Evolutionary conservation across 208 protist genomes (phyloP), one percentile per base, ranked within the genome.

Genomic region (Trypanosoma rangeli): DNA sequence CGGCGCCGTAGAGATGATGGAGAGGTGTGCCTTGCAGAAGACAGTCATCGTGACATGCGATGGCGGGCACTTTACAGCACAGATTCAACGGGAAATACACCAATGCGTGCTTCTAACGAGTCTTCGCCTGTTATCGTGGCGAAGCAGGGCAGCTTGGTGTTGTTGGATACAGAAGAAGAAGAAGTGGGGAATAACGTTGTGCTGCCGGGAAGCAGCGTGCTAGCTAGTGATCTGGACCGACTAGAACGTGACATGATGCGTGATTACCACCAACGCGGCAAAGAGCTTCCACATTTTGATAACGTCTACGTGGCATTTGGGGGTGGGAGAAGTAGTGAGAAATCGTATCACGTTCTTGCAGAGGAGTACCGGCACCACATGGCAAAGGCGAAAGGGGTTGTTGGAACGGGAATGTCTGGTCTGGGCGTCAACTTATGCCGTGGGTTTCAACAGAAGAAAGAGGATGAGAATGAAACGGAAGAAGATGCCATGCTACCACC

Each of bases 191-290:
- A 22, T 9, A 26, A 75, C 55, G 56, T 73, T 10, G 80, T 95
- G 28, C 68, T 68, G 4, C 89, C 89, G 5, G 64, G 66, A 50
- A 83, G 70, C 73, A 93, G 73, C 46, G 79, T 95, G 39, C 84
- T 93, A 33, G 90, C 86, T 49, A 85, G 78, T 62, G 86, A 93
- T 46, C 77, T 95, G 9, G 90, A 95, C 57, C 83, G 81, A 31
- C 71, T 95, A 31, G 86, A 95, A 77, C 67, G 68, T 12, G 86
- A 93, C 64, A 86, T 86, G 79, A 79, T 86, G 73, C 86, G 85
- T 3, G 90, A 93, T 18, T 84, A 84, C 59, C 80, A 91, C 73
- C 90, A 93, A 64, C 56, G 64, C 39, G 79, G 82, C 3, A 58
- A 64, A 31, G 42, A 57, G 24, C 71, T 90, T 20, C 86, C 89